A percentile compares a stretch with the other conserved stretches of the same genome.
Conservation (phyloP, 345 rosid genomes). For the Brassica carinata region DNA sequence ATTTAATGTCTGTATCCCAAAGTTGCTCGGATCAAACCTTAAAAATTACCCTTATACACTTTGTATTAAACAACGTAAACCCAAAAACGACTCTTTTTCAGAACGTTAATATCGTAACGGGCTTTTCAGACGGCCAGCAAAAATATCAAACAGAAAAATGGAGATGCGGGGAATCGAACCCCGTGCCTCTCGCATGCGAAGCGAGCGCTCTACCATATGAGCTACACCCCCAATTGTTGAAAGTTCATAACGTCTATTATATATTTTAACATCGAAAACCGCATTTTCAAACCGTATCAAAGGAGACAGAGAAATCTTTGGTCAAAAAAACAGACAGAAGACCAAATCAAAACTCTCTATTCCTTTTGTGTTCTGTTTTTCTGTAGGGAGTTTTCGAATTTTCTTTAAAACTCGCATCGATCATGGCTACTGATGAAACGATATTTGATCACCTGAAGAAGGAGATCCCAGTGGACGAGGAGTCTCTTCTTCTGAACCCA, state of each 20-base stretch:
- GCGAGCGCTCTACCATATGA: conserved; percentile 88
- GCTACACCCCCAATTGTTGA: conserved; percentile 32
- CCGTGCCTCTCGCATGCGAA: conserved; percentile 99
- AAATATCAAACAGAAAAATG: conserved; percentile 21
- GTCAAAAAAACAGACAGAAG: not conserved
- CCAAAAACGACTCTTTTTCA: no score
- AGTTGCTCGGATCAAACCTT: no score
- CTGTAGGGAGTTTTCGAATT: not conserved
- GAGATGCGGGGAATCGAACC: conserved; percentile 99
- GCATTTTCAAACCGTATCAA: not conserved
- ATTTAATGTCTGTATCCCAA: no score
- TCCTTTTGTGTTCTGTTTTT: not conserved
- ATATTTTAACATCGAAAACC: no score
- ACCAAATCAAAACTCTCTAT: not conserved
- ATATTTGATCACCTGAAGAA: conserved; percentile 50
- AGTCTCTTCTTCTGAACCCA: conserved; percentile 45
- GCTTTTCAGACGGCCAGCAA: no score
- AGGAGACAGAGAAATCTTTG: not conserved
- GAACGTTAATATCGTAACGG: no score
- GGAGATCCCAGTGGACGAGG: conserved; percentile 65
- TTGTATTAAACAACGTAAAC: no score
- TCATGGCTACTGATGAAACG: conserved; percentile 6
- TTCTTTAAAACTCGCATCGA: not conserved
- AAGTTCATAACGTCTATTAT: no score
- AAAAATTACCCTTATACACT: no score